These are phyloP conservation scores for Lepidium africanum DNA, from an alignment of 345 rosid genomes.

Conservation along the genomic window DNA sequence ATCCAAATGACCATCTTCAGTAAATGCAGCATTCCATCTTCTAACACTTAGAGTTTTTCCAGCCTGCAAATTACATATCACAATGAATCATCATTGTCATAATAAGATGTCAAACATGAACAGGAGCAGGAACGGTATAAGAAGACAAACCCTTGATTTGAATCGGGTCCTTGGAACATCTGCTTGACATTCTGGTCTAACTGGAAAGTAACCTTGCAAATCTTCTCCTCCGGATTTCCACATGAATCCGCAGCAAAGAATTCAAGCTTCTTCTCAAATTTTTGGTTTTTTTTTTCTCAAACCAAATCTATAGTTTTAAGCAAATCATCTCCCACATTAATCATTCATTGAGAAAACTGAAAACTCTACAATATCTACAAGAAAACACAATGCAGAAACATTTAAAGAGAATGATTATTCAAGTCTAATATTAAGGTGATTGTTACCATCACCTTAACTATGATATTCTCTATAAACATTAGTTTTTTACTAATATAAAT, in stretches of 20 bases:
- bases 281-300: neutral
- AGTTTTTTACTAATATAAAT: neutral
- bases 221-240: conserved; percentile 52
- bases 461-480: neutral
- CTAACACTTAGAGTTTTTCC: conserved; percentile 90
- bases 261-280: conserved; percentile 12
- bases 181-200: conserved; percentile 57
- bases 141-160: conserved; percentile 49
- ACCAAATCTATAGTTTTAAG: neutral
- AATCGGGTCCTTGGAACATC: conserved; percentile 71
- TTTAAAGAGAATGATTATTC: too few species aligned
- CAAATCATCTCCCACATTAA: conserved; percentile 1
- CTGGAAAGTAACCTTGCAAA: conserved; percentile 64
- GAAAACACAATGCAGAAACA: neutral
- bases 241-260: conserved; percentile 37
- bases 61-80: conserved; percentile 33
- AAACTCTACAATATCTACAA: neutral
- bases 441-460: neutral
- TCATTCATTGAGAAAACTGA: neutral
- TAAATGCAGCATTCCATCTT: conserved; percentile 86
- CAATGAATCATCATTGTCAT: neutral
- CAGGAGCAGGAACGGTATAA: neutral
- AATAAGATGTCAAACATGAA: neutral
- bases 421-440: too few species aligned
- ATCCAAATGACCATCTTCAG: conserved; percentile 78